Evolutionary conservation across 371 early-diverging fungal species (phyloP).

Genomic region (Apophysomyces trapeziformis): DNA sequence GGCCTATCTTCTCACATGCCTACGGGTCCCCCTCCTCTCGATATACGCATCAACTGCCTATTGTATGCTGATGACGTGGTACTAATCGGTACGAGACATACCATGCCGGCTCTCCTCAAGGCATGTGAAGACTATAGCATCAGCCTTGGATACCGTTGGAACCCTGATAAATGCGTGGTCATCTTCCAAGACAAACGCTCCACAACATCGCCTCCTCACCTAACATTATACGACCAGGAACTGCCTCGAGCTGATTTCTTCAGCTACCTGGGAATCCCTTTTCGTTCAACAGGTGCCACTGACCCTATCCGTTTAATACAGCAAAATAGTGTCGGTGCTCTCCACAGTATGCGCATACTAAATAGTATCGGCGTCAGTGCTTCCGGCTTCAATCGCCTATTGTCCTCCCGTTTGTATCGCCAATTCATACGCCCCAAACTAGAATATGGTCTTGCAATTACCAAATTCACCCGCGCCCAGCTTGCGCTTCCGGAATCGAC

Average conservation of each 20-base stretch:
- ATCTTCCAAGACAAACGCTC: neutral
- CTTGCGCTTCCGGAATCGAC: neutral
- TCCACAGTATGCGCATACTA: conserved; percentile 11
- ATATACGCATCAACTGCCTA: conserved; percentile 9
- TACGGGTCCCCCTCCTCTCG: too few species aligned
- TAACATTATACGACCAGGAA: neutral
- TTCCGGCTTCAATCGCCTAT: conserved; percentile 10
- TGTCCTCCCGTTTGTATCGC: conserved; percentile 7
- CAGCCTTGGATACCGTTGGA: conserved; percentile 31
- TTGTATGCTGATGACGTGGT: conserved; percentile 29
- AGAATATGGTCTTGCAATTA: conserved; percentile 17
- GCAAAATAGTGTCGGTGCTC: neutral
- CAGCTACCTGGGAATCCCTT: conserved; percentile 22
- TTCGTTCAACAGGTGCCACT: conserved; percentile 10
- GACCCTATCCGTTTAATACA: conserved; percentile 10
- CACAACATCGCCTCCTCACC: neutral
- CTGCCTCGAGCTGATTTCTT: conserved; percentile 14
- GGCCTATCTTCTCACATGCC: too few species aligned
- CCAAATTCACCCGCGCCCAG: neutral
- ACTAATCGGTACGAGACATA: conserved; percentile 13
- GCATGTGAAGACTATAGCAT: conserved; percentile 14
- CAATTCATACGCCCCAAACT: conserved; percentile 14
- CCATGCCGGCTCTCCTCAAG: conserved; percentile 9
- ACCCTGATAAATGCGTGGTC: conserved; percentile 31
- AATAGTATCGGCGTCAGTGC: conserved; percentile 7